Evolutionary conservation across 1,284 basidiomycete genomes (phyloP), one percentile per base, ranked within the genome.

Genomic region (Cutaneotrichosporon arboriforme): DNA sequence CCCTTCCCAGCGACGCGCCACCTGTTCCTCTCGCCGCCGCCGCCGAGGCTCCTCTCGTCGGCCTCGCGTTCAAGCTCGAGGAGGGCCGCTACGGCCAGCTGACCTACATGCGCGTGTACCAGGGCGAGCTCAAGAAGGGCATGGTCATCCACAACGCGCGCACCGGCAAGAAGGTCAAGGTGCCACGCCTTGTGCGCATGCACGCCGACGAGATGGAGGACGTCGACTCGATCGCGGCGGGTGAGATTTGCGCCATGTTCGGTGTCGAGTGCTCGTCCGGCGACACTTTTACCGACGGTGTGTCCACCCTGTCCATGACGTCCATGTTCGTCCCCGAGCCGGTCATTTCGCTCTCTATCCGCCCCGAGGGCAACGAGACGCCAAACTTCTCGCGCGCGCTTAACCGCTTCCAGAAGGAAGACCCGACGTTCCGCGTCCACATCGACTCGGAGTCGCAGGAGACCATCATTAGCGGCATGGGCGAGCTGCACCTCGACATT

Each of bases 381-480:
- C 90, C 91, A 58, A 91, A 94, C 76, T 98, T 98, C 74, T 97
- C 92, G 33, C 86, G 91, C 23, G 96, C 94, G 1, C 82, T 99
- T 46, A 94, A 96, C 72, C 86, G 94, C 36, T 99, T 99, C 85
- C 88, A 96, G 76, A 96, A 94, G 77, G 96, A 99, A 73, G 96
- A 98, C 74, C 96, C 96, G 1, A 99, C 96, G 0, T 99, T 99
- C 85, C 85, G 87, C 50, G 94, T 98, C 1, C 94, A 97, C 73
- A 83, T 98, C 54, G 96, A 99, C 75, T 76, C 80, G 34, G 92
- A 97, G 71, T 90, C 87, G 65, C 90, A 93, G 76, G 96, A 98
- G 87, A 98, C 96, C n/a, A 99, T 99, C 74, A 97, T 99, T 60
- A 94, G 90, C 33, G 96, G 96, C 17, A 99, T 98, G 96, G 96